These are phyloP conservation scores for Hemisphaericaspora lyxosophila DNA, from an alignment of 1,139 yeast species.

Conservation along the genomic window DNA sequence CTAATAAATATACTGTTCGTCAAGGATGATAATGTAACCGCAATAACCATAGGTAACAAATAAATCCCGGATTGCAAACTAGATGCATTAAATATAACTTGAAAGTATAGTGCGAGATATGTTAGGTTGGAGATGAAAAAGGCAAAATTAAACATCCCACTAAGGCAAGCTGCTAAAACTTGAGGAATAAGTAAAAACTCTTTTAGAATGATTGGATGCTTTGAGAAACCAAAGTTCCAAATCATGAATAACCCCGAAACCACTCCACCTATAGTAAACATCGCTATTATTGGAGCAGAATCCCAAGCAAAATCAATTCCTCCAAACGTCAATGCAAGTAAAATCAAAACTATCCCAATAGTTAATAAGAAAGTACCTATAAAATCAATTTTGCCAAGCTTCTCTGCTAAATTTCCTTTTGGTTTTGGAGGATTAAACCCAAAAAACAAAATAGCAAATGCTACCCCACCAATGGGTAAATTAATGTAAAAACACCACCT, in stretches of 20 bases:
- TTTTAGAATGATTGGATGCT: slow-evolving; percentile 47
- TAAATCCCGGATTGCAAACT: slow-evolving; percentile 62
- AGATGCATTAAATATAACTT: slow-evolving; percentile 45
- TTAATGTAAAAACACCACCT: slow-evolving; percentile 79
- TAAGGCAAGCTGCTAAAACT: slow-evolving; percentile 37
- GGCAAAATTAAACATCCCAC: slow-evolving; percentile 40
- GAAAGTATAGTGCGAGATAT: slow-evolving; percentile 56
- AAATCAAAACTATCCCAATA: slow-evolving; percentile 29
- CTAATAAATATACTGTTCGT: slow-evolving; percentile 47
- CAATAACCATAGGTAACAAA: slow-evolving; percentile 52
- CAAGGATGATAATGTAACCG: slow-evolving; percentile 50
- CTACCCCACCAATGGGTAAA: slow-evolving; percentile 65
- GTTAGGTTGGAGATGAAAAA: slow-evolving; percentile 45
- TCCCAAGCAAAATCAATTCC: slow-evolving; percentile 37
- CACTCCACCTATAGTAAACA: slow-evolving; percentile 57
- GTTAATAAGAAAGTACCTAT: slow-evolving; percentile 32
- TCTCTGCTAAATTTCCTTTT: slow-evolving; percentile 37
- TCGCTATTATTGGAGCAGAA: slow-evolving; percentile 54
- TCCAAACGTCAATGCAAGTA: slow-evolving; percentile 38
- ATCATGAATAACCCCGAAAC: slow-evolving; percentile 36
- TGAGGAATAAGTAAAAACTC: slow-evolving; percentile 38
- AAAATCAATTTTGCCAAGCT: slow-evolving; percentile 39
- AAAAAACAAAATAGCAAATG: slow-evolving; percentile 42
- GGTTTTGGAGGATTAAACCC: slow-evolving; percentile 60
- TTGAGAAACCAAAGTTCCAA: slow-evolving; percentile 50